Evolutionary conservation across 75 land plant species (phyloP), one percentile per base, ranked within the genome.

Genomic region (Adiantum capillusveneris): DNA sequence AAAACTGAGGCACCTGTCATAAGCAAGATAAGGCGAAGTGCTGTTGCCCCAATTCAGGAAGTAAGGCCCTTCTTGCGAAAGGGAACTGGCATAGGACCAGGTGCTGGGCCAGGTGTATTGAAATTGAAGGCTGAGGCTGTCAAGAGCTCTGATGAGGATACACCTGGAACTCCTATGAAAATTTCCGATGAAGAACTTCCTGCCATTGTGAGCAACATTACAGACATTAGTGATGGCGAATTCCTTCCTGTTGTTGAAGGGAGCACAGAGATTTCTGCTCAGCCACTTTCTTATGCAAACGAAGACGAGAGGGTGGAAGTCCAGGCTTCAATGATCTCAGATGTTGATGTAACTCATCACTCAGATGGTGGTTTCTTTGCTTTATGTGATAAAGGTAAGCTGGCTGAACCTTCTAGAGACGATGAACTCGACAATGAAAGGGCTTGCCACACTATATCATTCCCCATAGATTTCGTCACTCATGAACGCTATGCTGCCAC

Each of bases 41-140:
- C 70, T 67, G 84, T 85, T 24, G 83, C 79, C 0, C 86, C 86
- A 1, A 36, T 25, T 3, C 65, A 76, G 48, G 96, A 95, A 46
- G 53, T 91, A 18, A 95, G 82, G 54, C 84, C 97, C 14, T 81
- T 75, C 57, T 69, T 79, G 18, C 83, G 82, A 26, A 90, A 90
- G 64, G 98, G 90, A 11, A 65, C 74, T 60, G 73, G 84, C 49
- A 78, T 62, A 51, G 68, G 78, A 11, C 72, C 84, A 22, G 75
- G 79, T 37, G 70, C 64, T 65, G 80, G 81, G 56, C 65, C 76
- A 29, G 70, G 34, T 29, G 60, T 72, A 39, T 41, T 67, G 26
- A 70, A 82, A 50, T 17, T 63, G 19, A 76, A 82, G 30, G 70
- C 31, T 0, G 76, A 69, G 6, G 45, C 17, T 27, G 31, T 41